Conservation (phyloP, 176 grass and related monocot species). For the Thalia dealbata region DNA sequence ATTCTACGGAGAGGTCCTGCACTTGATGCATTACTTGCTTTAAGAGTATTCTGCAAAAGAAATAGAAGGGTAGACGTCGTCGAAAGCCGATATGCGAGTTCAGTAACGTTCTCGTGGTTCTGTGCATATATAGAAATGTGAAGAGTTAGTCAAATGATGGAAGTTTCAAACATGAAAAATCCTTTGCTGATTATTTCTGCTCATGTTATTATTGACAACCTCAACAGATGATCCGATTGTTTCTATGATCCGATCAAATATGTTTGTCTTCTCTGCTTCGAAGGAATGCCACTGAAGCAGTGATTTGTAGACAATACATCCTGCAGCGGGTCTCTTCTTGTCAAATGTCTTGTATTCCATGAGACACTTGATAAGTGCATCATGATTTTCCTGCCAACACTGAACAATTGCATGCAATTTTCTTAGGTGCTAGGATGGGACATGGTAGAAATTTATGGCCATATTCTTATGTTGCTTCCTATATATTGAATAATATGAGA, state of each 20-base stretch:
- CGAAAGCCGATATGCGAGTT: slow-evolving; percentile 85
- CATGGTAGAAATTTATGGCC: not conserved
- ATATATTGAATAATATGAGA: not conserved
- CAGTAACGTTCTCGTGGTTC: slow-evolving; percentile 51
- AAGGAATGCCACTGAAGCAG: slow-evolving; percentile 87
- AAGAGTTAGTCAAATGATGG: not conserved
- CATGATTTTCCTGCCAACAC: slow-evolving; percentile 68
- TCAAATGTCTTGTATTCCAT: slow-evolving; percentile 58
- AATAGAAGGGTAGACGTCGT: slow-evolving; percentile 76
- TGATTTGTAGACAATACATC: slow-evolving; percentile 86
- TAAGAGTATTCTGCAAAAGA: slow-evolving; percentile 77
- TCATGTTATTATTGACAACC: slow-evolving; percentile 23
- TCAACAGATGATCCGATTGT: slow-evolving; percentile 76
- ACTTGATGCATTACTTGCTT: slow-evolving; percentile 60
- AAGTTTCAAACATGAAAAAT: not conserved
- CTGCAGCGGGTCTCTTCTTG: slow-evolving; percentile 50
- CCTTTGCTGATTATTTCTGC: not conserved
- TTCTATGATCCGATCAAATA: slow-evolving; percentile 91
- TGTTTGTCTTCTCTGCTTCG: slow-evolving; percentile 83
- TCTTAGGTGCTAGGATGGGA: not conserved
- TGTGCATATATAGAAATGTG: slow-evolving; percentile 14
- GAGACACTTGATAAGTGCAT: slow-evolving; percentile 71
- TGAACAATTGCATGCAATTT: not conserved
- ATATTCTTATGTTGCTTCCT: not conserved
- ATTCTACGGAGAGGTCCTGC: slow-evolving; percentile 61